Base-by-base conservation (phyloP, 2,329 filamentous ascomycete species). In the Fusarium sp. region DNA sequence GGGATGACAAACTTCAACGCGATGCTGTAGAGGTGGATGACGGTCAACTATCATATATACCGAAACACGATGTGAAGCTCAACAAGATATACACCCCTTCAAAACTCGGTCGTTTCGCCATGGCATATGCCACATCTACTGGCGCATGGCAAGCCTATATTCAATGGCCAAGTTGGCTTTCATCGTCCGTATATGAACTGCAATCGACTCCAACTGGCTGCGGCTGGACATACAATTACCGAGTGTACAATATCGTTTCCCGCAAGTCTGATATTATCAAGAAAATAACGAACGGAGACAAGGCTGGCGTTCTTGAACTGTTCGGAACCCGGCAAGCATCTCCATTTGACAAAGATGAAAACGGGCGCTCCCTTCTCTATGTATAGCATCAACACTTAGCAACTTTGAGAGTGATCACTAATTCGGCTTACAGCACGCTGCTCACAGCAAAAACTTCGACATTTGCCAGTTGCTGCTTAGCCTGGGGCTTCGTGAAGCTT, bases 101-200 rank as follows among this genome's bases (percentile, higher is more conserved):
- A 1, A 64, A 54, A n/a, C 13, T 60, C 0, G 70, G 73, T 0
- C 64, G 69, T 1, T 74, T 75, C 4, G 65, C 20, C 1, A 35
- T 73, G 14, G 20, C 59, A 10, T 68, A 67, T 2, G 41, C 60
- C 0, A 65, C 57, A 3, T 14, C 18, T 1, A 71, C 64, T 2
- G 70, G 71, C 1, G 74, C 63, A 0, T 78, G 76, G 76, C 63
- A 74, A 7, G 75, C 66, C 1, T 67, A 68, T 18, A 12, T 78
- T 0, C 73, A 77, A 55, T 38, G 63, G 11, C 76, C 77, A 1
- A 71, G 40, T n/a, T 78, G 77, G 77, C 12, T 76, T 6, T 76
- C 76, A 2, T 38, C 60, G 0, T 66, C 62, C 0, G 64, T 74
- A 0, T 64, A 54, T 23, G 73, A 76, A 15, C 1, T 78, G 2